Conservation (phyloP, 306 rosid genomes). For the Medicago truncatula region MtrunA17r5.0-ANR NC_053046.1:36936001-36936500, state of each 20-base stretch:
- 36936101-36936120: constrained; percentile 28
- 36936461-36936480: constrained; percentile 72
- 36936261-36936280: constrained; percentile 99
- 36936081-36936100: constrained; percentile 27
- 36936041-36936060: constrained; percentile 98
- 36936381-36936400: constrained; percentile 27
- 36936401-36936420: constrained; percentile 22
- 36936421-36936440: constrained; percentile 5
- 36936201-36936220: constrained; percentile 14
- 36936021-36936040: constrained; percentile 95
- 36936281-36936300: constrained; percentile 99
- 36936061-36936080: constrained; percentile 65
- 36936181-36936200: constrained; percentile 9
- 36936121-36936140: constrained; percentile 15
- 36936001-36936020: constrained; percentile 98
- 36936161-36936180: constrained; percentile 10
- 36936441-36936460: constrained; percentile 38
- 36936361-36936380: constrained; percentile 30
- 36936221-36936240: constrained; percentile 15
- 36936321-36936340: constrained; percentile 97
- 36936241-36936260: constrained; percentile 41
- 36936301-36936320: constrained; percentile 99
- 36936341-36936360: constrained; percentile 86
- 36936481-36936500: constrained; percentile 99
- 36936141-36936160: constrained; percentile 17